These are phyloP conservation scores for Trifolium dubium DNA, from an alignment of 306 rosid genomes.

Conservation along the genomic window DNA sequence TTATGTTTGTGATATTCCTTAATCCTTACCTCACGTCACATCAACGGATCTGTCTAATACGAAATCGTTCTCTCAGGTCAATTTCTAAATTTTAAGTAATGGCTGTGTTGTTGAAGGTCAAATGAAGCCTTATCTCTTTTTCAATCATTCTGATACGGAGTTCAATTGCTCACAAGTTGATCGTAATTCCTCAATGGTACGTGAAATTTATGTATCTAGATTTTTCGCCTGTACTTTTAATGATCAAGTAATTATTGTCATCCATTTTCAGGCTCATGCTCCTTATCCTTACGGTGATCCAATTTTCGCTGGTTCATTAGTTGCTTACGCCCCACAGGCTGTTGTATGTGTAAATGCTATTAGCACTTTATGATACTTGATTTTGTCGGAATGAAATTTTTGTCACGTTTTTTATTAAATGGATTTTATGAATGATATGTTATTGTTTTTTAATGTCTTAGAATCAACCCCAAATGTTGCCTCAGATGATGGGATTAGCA, in stretches of 20 bases:
- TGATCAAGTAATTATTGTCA: constrained; percentile 26
- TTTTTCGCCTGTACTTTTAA: constrained; percentile 33
- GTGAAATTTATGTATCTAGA: constrained; percentile 38
- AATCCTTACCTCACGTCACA: too few species aligned
- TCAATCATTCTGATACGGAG: constrained; percentile 50
- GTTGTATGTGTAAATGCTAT: constrained; percentile 56
- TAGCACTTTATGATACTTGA: constrained; percentile 1
- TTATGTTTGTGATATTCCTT: constrained; percentile 5
- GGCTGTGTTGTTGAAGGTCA: constrained; percentile 50
- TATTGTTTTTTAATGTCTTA: constrained; percentile 18
- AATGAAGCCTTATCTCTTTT: constrained; percentile 56
- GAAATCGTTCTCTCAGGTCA: constrained; percentile 49
- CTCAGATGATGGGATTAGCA: constrained; percentile 64
- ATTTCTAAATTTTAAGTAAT: constrained; percentile 46
- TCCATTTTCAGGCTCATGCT: constrained; percentile 58
- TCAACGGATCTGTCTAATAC: constrained; percentile 23
- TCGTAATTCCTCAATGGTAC: constrained; percentile 58
- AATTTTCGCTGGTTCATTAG: constrained; percentile 50
- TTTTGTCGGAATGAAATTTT: not conserved
- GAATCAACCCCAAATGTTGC: constrained; percentile 54
- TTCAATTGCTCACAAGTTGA: constrained; percentile 54
- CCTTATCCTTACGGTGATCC: constrained; percentile 67
- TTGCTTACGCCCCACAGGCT: constrained; percentile 62
- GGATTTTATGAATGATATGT: not conserved
- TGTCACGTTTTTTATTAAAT: not conserved